Evolutionary conservation across 2,329 filamentous ascomycete species (phyloP).

Genomic region (Pseudogymnoascus sp.): DNA sequence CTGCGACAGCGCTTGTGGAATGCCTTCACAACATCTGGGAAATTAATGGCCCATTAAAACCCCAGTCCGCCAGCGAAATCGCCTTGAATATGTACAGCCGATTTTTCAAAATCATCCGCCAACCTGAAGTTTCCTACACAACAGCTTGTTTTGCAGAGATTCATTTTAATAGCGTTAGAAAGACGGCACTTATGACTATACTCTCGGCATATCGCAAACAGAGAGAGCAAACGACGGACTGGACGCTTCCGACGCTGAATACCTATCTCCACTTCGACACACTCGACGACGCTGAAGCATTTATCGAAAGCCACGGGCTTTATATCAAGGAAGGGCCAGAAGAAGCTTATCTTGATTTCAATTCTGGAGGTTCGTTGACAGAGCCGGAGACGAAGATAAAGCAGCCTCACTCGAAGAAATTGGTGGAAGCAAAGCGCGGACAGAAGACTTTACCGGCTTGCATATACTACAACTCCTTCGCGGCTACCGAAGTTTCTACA

Average conservation of each 20-base stretch:
- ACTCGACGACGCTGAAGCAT: conserved; percentile 56
- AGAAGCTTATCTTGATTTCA: conserved; percentile 28
- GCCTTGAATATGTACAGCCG: conserved; percentile 44
- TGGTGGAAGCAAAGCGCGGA: conserved; percentile 56
- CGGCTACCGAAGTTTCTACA: conserved; percentile 24
- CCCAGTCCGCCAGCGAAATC: conserved; percentile 30
- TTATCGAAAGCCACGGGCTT: conserved; percentile 53
- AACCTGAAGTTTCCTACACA: conserved; percentile 53
- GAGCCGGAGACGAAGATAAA: conserved; percentile 42
- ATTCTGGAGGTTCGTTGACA: conserved; percentile 18
- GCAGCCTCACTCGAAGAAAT: conserved; percentile 47
- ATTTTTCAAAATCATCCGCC: conserved; percentile 55
- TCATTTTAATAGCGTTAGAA: conserved; percentile 56
- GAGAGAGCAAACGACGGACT: conserved; percentile 51
- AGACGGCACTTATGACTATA: conserved; percentile 49
- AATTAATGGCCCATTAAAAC: conserved; percentile 50
- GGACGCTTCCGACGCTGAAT: conserved; percentile 51
- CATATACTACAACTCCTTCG: conserved; percentile 49
- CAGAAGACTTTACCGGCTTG: conserved; percentile 44
- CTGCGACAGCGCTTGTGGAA: conserved; percentile 53
- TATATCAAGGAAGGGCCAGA: conserved; percentile 40
- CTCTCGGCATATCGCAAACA: conserved; percentile 49
- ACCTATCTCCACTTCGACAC: conserved; percentile 59
- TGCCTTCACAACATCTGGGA: conserved; percentile 52
- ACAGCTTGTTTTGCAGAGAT: conserved; percentile 64